A percentile compares a stretch with the other conserved stretches of the same genome.
phyloP scores from a whole-genome alignment of 2,329 filamentous ascomycete species.

The Westerdykella ornata region DNA sequence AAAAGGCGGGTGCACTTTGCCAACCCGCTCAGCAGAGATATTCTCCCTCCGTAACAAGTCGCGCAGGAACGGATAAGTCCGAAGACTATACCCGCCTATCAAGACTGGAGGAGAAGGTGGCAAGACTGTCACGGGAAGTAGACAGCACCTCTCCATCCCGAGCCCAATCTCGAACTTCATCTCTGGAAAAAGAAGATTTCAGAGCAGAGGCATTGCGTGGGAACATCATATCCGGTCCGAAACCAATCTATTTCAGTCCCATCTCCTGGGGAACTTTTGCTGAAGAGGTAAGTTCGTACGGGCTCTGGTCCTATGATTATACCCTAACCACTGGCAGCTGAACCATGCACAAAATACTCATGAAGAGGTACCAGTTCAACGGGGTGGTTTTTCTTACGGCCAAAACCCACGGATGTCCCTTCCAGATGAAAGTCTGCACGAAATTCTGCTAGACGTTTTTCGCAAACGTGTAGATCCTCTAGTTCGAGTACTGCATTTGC shows the following conservation, averaged over 20 bases:
- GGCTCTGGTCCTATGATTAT: background rate
- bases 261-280: conserved; percentile 16
- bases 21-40: conserved; percentile 12
- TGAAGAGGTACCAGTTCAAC: background rate
- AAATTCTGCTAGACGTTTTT: conserved; percentile 11
- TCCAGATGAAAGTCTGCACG: conserved; percentile 7
- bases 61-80: conserved; percentile 6
- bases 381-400: background rate
- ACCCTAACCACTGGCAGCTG: conserved; percentile 1
- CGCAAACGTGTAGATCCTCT: conserved; percentile 16
- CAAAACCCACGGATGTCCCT: background rate
- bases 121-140: conserved; percentile 13
- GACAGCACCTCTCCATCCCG: conserved; percentile 16
- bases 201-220: conserved; percentile 3
- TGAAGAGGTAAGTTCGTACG: conserved; percentile 10
- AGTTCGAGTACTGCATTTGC: conserved; percentile 17
- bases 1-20: conserved; percentile 15
- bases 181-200: conserved; percentile 6
- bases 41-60: conserved; percentile 1
- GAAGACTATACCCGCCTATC: conserved; percentile 9
- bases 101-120: conserved; percentile 15
- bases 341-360: background rate
- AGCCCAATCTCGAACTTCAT: conserved; percentile 10
- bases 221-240: conserved; percentile 5
- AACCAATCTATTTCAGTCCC: conserved; percentile 14